phyloP scores from a whole-genome alignment of 176 grass and related monocot species.

The Carex parvula region DNA sequence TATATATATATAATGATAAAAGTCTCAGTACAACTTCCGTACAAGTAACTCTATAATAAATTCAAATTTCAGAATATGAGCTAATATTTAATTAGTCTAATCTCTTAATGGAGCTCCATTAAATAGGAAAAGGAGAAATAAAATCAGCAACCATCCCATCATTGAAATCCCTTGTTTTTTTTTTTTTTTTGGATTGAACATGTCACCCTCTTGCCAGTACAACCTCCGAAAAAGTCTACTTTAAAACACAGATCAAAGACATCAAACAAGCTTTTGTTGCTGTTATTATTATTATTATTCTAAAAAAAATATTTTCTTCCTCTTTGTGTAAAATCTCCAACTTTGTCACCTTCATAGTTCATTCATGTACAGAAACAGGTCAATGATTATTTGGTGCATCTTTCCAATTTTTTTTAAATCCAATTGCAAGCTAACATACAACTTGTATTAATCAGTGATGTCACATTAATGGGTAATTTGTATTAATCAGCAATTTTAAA shows the following conservation, averaged over 20 bases:
- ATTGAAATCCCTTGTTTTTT: background rate
- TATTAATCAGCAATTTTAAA: background rate
- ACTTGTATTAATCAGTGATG: constrained; percentile 1
- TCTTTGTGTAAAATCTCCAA: background rate
- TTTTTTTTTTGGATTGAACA: background rate
- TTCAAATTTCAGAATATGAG: background rate
- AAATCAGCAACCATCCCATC: background rate
- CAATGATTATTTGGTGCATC: no score
- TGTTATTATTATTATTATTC: background rate
- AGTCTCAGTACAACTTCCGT: background rate
- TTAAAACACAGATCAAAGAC: background rate
- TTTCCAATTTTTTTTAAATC: background rate
- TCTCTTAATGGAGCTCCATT: background rate
- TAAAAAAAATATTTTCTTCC: background rate
- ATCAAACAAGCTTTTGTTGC: background rate
- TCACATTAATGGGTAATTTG: background rate
- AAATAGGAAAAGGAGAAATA: background rate
- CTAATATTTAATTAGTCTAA: background rate
- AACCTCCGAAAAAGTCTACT: background rate
- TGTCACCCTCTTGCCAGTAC: background rate
- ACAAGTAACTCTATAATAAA: background rate
- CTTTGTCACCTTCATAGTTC: background rate
- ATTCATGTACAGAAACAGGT: no score
- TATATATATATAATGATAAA: background rate
- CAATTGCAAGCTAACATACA: constrained; percentile 6